A percentile compares a stretch with the other conserved stretches of the same genome.
Evolutionary conservation across 2,329 filamentous ascomycete genomes (phyloP).

Genomic region (Daldinia eschscholtzii): DNA sequence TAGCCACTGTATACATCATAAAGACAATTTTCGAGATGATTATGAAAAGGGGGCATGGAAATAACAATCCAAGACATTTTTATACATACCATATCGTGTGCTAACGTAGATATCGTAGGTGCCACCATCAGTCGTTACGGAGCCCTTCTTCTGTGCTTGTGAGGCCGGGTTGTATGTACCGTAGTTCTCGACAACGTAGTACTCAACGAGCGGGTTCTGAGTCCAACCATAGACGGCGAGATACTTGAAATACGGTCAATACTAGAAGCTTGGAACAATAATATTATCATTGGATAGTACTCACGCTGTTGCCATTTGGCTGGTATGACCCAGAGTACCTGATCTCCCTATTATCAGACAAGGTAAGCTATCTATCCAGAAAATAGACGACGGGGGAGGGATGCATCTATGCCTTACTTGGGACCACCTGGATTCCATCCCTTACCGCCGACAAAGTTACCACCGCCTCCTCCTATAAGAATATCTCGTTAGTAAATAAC

Average conservation of each 20-base stretch:
- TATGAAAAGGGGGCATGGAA: too few species aligned
- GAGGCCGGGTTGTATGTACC: conserved; percentile 59
- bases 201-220: conserved; percentile 53
- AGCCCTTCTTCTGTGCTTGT: conserved; percentile 52
- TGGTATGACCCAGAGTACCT: conserved; percentile 62
- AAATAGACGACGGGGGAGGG: background rate
- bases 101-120: conserved; percentile 55
- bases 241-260: conserved; percentile 20
- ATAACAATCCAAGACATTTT: too few species aligned
- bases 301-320: conserved; percentile 60
- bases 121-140: conserved; percentile 52
- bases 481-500: conserved; percentile 3
- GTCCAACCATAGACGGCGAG: conserved; percentile 58
- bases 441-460: conserved; percentile 64
- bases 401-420: conserved; percentile 24
- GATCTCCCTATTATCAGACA: conserved; percentile 55
- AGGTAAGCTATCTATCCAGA: conserved; percentile 10
- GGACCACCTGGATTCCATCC: conserved; percentile 58
- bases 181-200: conserved; percentile 58
- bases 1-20: background rate
- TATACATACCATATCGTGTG: conserved; percentile 37
- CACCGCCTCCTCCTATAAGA: conserved; percentile 52
- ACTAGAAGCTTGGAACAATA: background rate
- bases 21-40: too few species aligned
- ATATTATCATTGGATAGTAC: background rate